phyloP scores from a whole-genome alignment of 192 early-diverging fungal species.

The Umbelopsis isabellina region DNA sequence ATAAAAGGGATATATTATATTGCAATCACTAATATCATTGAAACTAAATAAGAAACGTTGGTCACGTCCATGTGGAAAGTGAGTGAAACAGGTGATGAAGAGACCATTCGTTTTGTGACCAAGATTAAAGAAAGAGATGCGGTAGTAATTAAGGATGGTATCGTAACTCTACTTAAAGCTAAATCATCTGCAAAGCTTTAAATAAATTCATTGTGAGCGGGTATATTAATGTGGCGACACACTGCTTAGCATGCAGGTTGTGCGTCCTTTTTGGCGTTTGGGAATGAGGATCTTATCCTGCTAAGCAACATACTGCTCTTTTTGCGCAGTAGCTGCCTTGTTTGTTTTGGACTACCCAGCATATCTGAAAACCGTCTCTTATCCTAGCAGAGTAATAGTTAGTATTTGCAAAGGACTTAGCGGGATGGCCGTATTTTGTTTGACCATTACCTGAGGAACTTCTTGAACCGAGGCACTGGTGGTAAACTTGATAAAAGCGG shows the following conservation, averaged over 20 bases:
- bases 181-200: constrained; percentile 22
- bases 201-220: background rate
- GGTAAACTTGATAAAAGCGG: background rate
- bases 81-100: constrained; percentile 39
- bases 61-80: constrained; percentile 75
- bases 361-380: background rate
- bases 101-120: constrained; percentile 60
- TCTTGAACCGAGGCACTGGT: no score
- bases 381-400: background rate
- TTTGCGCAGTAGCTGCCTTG: background rate
- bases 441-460: no score
- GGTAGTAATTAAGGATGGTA: constrained; percentile 65
- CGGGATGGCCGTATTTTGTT: background rate
- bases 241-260: background rate
- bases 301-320: background rate
- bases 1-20: no score
- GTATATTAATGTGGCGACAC: background rate
- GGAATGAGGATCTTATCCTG: background rate
- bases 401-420: no score
- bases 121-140: constrained; percentile 60
- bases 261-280: background rate
- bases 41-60: constrained; percentile 53
- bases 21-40: no score
- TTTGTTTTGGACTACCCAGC: background rate
- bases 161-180: constrained; percentile 43